phyloP scores from a whole-genome alignment of 2,329 filamentous ascomycete species.

The Whalleya microplaca region DNA sequence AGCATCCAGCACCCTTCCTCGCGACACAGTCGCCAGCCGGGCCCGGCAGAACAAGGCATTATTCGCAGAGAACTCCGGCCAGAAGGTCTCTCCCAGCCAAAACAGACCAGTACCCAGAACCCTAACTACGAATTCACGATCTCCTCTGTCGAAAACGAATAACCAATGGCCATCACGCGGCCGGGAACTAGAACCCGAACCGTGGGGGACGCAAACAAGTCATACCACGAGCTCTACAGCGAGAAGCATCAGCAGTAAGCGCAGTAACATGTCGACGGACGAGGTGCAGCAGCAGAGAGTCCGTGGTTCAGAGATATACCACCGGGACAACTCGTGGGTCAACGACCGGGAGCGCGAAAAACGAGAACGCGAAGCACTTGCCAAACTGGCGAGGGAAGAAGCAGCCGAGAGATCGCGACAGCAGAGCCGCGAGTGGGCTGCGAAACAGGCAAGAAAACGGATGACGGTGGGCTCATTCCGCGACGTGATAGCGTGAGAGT shows the following conservation, averaged over 20 bases:
- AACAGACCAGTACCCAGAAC: conserved; percentile 36
- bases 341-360: conserved; percentile 57
- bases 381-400: conserved; percentile 59
- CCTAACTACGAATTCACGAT: conserved; percentile 33
- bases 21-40: conserved; percentile 62
- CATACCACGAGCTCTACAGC: conserved; percentile 51
- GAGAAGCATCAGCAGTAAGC: conserved; percentile 48
- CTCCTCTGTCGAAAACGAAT: conserved; percentile 35
- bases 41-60: conserved; percentile 52
- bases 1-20: conserved; percentile 48
- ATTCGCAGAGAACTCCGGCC: conserved; percentile 32
- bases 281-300: conserved; percentile 55
- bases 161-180: conserved; percentile 36
- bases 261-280: conserved; percentile 53
- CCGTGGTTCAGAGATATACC: conserved; percentile 58
- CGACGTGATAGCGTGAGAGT: conserved; percentile 22
- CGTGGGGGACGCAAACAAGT: conserved; percentile 28
- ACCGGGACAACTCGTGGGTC: conserved; percentile 52
- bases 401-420: conserved; percentile 64
- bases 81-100: conserved; percentile 17
- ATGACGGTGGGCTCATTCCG: conserved; percentile 32
- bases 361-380: conserved; percentile 56
- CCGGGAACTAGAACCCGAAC: conserved; percentile 25
- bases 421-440: conserved; percentile 65
- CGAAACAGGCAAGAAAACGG: conserved; percentile 55